Base-by-base conservation (phyloP, 2,329 filamentous ascomycete genomes). In the Fusarium sp. region DNA sequence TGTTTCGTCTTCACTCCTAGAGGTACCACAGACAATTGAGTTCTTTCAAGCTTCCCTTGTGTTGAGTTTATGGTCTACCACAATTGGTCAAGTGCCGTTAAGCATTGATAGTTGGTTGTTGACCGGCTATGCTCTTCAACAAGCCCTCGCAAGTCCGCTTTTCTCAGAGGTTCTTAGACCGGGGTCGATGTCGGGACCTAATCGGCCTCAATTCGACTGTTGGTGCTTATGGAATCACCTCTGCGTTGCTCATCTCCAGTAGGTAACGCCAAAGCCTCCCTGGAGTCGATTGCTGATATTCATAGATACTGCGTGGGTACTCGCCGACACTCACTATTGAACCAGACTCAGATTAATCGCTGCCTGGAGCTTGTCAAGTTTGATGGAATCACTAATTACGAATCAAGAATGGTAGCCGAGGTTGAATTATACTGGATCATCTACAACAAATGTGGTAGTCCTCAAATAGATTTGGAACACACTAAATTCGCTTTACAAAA, bases 211-310 rank as follows among this genome's bases (percentile, higher is more conserved):
- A 9, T 11, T 74, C 5, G 74, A 79, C 38, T 51, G 59, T 1
- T 75, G 72, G 70, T 79, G 70, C 20, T 38, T 80, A 6, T 80
- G 78, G 78, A 80, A 79, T 20, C 78, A 80, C 35, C 57, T 80
- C 0, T 77, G 71, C 17, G 51, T 79, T 0, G 78, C 75, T 0
- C 78, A 80, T 53, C 73, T 80, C 12, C 78, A 80, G 78, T 79
- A 59, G 61, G 65, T 16, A 5, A 8, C 5, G 5, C 8, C 5
- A 16, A 9, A 6, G 5, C 20, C 3, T 9, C 11, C 20, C 6
- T 24, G 35, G 2, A 49, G 22, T 14, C 22, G 1, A 22, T 9
- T 12, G 2, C n/a, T 56, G 10, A 22, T 36, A 6, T 2, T 4
- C 2, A 9, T 14, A 79, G 77, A 35, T 78, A 78, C 35, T 80